A percentile compares a stretch with the other conserved stretches of the same genome.
Conservation (phyloP, 768 basidiomycete species). For the Clathrus columnatus region DNA sequence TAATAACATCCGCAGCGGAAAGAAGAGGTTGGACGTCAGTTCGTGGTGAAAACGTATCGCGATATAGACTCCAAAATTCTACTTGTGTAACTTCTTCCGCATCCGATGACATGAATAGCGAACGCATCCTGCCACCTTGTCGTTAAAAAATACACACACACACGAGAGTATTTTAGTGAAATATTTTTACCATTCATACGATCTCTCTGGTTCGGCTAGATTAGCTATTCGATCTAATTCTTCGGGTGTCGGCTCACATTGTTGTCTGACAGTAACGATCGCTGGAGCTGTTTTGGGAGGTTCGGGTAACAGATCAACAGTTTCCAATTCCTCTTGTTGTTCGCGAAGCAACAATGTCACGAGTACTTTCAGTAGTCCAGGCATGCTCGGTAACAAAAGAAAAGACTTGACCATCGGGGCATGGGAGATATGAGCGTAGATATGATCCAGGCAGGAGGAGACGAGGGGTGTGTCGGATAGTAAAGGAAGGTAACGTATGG, state of each 20-base stretch:
- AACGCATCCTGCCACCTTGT: constrained; percentile 63
- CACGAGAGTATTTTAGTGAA: background rate
- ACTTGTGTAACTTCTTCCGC: constrained; percentile 87
- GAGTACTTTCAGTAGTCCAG: constrained; percentile 57
- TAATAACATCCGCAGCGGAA: constrained; percentile 89
- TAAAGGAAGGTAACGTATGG: constrained; percentile 67
- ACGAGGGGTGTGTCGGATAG: constrained; percentile 60
- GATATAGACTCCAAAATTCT: constrained; percentile 92
- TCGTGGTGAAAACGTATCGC: constrained; percentile 64
- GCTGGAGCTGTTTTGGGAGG: constrained; percentile 51
- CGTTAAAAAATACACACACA: background rate
- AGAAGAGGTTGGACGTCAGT: constrained; percentile 52
- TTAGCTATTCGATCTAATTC: constrained; percentile 53
- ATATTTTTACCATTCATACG: constrained; percentile 72
- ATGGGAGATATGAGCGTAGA: constrained; percentile 69
- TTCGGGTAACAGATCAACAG: constrained; percentile 49
- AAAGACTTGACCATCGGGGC: constrained; percentile 71
- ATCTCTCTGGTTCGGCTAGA: constrained; percentile 66
- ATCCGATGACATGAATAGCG: constrained; percentile 70
- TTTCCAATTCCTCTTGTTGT: constrained; percentile 60
- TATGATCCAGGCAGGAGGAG: constrained; percentile 63
- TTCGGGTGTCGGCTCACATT: constrained; percentile 63
- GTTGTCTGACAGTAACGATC: constrained; percentile 32
- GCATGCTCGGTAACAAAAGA: constrained; percentile 61
- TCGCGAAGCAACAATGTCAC: constrained; percentile 60